phyloP scores from a whole-genome alignment of 2,329 filamentous ascomycete species.

The Fusarium sp. region DNA sequence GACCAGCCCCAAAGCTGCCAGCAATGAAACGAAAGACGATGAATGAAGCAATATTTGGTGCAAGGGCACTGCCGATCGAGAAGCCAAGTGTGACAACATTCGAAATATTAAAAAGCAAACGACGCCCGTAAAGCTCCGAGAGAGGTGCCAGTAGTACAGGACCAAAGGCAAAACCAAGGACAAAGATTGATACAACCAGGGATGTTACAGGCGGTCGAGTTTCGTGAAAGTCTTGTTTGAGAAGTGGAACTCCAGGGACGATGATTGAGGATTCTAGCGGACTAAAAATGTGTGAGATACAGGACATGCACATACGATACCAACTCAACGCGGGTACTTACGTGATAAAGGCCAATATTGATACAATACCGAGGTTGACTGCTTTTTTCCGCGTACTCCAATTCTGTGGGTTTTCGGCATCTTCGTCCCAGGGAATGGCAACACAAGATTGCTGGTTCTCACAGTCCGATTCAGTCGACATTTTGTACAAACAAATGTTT shows the following conservation, averaged over 20 bases:
- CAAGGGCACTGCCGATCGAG: constrained; percentile 11
- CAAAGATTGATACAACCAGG: constrained; percentile 19
- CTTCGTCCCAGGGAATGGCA: background rate
- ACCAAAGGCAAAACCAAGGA: constrained; percentile 17
- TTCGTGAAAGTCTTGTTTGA: constrained; percentile 18
- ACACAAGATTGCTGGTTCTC: constrained; percentile 2
- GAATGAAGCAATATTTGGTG: background rate
- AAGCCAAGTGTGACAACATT: constrained; percentile 14
- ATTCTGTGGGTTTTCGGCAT: constrained; percentile 16
- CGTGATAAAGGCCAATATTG: constrained; percentile 16
- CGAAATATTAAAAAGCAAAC: constrained; percentile 16
- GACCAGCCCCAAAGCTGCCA: constrained; percentile 14
- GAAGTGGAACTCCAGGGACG: constrained; percentile 16
- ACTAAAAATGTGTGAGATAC: background rate
- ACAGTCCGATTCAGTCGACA: background rate
- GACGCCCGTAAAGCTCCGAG: constrained; percentile 18
- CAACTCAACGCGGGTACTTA: background rate
- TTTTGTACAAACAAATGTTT: background rate
- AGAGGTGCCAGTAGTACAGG: constrained; percentile 13
- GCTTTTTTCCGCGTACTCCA: constrained; percentile 6
- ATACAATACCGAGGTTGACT: constrained; percentile 6
- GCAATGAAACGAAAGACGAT: constrained; percentile 23
- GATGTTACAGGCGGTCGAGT: constrained; percentile 31
- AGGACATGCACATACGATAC: fast-evolving
- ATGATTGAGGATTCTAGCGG: constrained; percentile 19